Base-by-base conservation (phyloP, 306 rosid genomes). In the Fagus crenata region DNA sequence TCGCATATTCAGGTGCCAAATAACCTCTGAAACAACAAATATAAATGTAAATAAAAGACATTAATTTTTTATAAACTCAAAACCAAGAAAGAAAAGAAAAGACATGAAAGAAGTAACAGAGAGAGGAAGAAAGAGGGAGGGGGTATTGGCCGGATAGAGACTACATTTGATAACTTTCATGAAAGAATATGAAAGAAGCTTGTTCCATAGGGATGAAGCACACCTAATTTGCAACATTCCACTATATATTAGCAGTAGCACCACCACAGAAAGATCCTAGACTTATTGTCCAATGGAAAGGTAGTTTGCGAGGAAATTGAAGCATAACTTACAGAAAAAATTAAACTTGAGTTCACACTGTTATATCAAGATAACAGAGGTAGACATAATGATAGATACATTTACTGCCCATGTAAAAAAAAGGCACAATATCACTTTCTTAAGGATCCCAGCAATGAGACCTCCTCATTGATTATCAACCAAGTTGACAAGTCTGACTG, bases 1-100 rank as follows among this genome's bases (percentile, higher is more conserved):
- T 84, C 2, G 99, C 99, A 64, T 96, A 96, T 78, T 96, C 99
- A 0, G 99, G 99, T n/a, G 99, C 99, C 82, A 96, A 74, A 84
- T 96, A 96, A 43, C 98, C 99, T 80, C 99, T 96, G 74, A 73
- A 86, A 84, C 67, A 76, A 56, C 69, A 77, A 67, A 79, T 64
- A 53, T 41, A 78, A 54, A 69, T 40, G 60, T 61, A 61, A 80
- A 46, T 77, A 80, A 60, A 67, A 17, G 61, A 68, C 2, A 69
- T 8, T 53, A 70, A 35, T 32, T 46, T 74, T 33, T 36, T 49
- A 35, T 40, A 37, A 71, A 69, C 55, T 2, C 22, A 46, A 41
- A 72, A 77, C 28, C 28, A 49, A 42, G 40, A n/a, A 43, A 36
- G n/a, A 53, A 17, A 33, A 71, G 59, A 63, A 70, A 5, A 42